These are phyloP conservation scores for Tephrocybe sp. DNA, from an alignment of 768 basidiomycete species.

Conservation along the genomic window DNA sequence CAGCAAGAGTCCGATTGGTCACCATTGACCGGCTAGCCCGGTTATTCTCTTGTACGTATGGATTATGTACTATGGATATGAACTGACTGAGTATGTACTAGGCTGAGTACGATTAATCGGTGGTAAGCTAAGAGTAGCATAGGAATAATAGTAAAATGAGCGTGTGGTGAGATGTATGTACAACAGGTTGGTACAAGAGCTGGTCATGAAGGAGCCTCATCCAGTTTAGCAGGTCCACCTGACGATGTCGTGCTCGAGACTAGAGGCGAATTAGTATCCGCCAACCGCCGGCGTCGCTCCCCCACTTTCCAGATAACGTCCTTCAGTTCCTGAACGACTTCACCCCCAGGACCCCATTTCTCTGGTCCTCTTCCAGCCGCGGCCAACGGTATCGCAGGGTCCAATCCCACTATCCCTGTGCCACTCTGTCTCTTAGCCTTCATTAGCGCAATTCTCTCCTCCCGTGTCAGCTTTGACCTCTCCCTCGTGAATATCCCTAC, in stretches of 20 bases:
- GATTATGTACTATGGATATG: no score
- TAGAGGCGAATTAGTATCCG: constrained; percentile 11
- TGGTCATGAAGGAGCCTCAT: neutral
- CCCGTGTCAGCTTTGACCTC: constrained; percentile 64
- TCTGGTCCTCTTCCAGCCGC: constrained; percentile 29
- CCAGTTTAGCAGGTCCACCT: neutral
- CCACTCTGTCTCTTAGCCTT: constrained; percentile 53
- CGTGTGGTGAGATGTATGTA: constrained; percentile 6
- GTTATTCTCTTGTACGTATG: no score
- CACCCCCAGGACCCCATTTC: constrained; percentile 70
- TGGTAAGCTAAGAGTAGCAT: constrained; percentile 4
- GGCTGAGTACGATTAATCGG: no score
- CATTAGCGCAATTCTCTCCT: constrained; percentile 66
- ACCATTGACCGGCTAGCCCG: no score
- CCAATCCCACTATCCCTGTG: constrained; percentile 25
- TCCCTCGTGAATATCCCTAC: constrained; percentile 47
- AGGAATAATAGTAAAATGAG: constrained; percentile 13
- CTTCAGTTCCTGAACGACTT: constrained; percentile 81
- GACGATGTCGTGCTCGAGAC: neutral
- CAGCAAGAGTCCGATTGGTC: neutral
- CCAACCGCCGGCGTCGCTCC: constrained; percentile 59
- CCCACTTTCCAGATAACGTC: constrained; percentile 88
- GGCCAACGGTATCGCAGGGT: constrained; percentile 15
- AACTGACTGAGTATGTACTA: no score
- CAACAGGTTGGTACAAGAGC: no score